Base-by-base conservation (phyloP, 495 filamentous ascomycete species). In the Immersiella caudata region DNA sequence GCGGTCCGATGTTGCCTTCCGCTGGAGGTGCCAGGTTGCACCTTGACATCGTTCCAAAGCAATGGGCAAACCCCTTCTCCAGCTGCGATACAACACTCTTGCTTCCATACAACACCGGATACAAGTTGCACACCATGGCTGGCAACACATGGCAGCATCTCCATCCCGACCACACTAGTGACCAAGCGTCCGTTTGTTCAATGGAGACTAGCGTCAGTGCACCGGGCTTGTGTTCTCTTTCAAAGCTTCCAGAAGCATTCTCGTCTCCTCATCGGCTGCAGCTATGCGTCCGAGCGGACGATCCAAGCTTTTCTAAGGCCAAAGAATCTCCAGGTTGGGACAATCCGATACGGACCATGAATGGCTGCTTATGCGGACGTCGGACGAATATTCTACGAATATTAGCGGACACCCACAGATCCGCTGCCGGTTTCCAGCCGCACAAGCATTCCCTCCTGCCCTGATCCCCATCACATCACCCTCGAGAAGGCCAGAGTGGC, bases 1-100 rank as follows among this genome's bases (percentile, higher is more conserved):
- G 16, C 52, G 52, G 52, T 55, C 52, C 52, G 52, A 55, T n/a
- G 24, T 55, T 26, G 52, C 20, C 21, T 22, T n/a, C 52, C 52
- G 52, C 21, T 52, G 49, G 4, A 3, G 49, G 49, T n/a, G 52
- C 25, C 52, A 22, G 9, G 52, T 55, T 22, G 14, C 52, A 55
- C 25, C 20, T 46, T 46, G 11, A 46, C 40, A 12, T 46, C 40
- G 9, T 14, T 18, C 16, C 40, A 46, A 46, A 12, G 21, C 9
- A 6, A 22, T 14, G 52, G 52, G 21, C 52, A 55, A 24, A 24
- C 6, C 20, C 8, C 52, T n/a, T 26, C 20, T n/a, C n/a, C n/a
- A n/a, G n/a, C n/a, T 33, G 29, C 25, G 7, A 22, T 26, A 55
- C 52, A 33, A 22, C 25, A 55, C n/a, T n/a, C 5, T 6, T 55